A percentile compares a stretch with the other conserved stretches of the same genome.
phyloP scores from a whole-genome alignment of 164 flowering plant genomes.

The Vitis rotundifolia region DNA sequence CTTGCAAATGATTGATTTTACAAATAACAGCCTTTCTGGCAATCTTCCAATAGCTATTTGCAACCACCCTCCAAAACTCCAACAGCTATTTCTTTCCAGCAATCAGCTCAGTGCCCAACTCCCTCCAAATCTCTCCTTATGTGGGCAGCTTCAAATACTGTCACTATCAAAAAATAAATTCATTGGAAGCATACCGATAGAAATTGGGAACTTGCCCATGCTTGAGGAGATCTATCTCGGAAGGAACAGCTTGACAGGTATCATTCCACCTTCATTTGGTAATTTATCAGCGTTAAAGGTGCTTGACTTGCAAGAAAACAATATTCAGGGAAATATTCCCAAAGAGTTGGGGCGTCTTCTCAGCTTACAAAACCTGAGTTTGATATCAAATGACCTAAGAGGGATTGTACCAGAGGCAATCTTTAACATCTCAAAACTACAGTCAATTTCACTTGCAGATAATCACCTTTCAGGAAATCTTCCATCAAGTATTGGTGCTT shows the following conservation, averaged over 20 bases:
- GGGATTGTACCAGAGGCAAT: no score
- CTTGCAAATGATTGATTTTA: no score
- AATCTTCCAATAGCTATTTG: constrained; percentile 1
- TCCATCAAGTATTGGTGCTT: no score
- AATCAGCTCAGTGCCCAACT: constrained; percentile 18
- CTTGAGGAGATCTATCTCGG: constrained; percentile 14
- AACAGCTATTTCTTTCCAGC: constrained; percentile 1
- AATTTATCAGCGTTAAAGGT: constrained; percentile 1
- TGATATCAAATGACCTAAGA: no score
- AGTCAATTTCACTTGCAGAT: no score
- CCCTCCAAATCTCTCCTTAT: constrained; percentile 8
- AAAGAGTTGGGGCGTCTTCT: no score
- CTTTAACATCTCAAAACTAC: no score
- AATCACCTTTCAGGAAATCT: no score
- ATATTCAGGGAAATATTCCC: no score
- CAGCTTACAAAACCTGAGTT: no score
- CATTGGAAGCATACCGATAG: constrained; percentile 23
- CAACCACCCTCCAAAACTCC: constrained; percentile 1
- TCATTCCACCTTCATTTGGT: constrained; percentile 11
- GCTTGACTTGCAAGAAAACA: no score
- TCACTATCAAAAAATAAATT: constrained; percentile 15
- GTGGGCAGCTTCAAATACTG: constrained; percentile 7
- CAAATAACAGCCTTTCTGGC: no score
- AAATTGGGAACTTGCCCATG: constrained; percentile 19
- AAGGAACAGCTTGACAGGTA: constrained; percentile 10